Evolutionary conservation across 2,329 filamentous ascomycete species (phyloP).

Genomic region (Aureobasidium sp.): DNA sequence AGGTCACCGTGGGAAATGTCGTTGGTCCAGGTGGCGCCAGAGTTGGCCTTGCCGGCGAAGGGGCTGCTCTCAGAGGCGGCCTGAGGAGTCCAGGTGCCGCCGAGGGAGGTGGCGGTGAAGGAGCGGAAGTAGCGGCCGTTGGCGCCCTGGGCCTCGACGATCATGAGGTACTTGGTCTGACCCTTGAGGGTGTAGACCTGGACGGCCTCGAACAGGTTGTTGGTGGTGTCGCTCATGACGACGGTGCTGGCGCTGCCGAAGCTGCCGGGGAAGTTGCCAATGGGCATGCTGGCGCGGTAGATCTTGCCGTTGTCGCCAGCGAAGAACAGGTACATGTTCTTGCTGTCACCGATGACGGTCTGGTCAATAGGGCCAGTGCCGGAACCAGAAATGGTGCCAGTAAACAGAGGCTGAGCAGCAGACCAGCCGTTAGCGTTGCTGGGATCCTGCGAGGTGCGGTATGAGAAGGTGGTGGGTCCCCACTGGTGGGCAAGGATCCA

Average conservation of each 20-base stretch:
- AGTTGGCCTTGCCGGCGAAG: constrained; percentile 62
- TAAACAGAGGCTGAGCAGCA: constrained; percentile 48
- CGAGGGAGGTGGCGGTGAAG: constrained; percentile 53
- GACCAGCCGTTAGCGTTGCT: constrained; percentile 54
- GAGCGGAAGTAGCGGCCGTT: constrained; percentile 60
- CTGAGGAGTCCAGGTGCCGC: constrained; percentile 53
- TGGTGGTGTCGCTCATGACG: constrained; percentile 46
- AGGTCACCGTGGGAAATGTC: constrained; percentile 62
- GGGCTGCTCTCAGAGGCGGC: constrained; percentile 50
- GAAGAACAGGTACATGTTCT: constrained; percentile 62
- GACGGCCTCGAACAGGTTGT: constrained; percentile 60
- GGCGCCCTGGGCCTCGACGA: constrained; percentile 56
- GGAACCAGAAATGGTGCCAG: constrained; percentile 46
- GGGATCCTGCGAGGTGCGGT: constrained; percentile 53
- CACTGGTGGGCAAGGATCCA: constrained; percentile 64
- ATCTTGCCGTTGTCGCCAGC: constrained; percentile 60
- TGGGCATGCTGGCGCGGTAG: constrained; percentile 57
- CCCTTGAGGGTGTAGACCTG: constrained; percentile 57
- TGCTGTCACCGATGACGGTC: constrained; percentile 54
- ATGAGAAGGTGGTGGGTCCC: constrained; percentile 54
- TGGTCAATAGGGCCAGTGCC: constrained; percentile 55
- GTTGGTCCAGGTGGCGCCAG: constrained; percentile 58
- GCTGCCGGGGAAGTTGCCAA: constrained; percentile 53
- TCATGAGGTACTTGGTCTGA: constrained; percentile 55
- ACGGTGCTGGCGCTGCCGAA: constrained; percentile 50